These are phyloP conservation scores for Trametes gibbosa DNA, from an alignment of 768 basidiomycete genomes.

Conservation along the genomic window DNA sequence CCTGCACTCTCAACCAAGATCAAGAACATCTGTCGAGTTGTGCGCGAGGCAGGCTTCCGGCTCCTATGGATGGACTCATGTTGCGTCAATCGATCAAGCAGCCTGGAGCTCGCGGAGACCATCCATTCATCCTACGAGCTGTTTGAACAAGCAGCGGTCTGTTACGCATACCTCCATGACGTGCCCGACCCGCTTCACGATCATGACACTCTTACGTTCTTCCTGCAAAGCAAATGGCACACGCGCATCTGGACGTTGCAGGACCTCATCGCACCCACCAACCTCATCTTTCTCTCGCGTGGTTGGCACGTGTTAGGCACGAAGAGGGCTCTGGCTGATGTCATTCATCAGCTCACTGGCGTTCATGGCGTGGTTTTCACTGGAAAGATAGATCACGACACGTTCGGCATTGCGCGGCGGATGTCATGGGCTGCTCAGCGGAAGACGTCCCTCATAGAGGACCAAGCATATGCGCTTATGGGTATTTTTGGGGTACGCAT, in stretches of 20 bases:
- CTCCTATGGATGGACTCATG: neutral
- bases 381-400: neutral
- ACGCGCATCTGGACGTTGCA: neutral
- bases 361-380: no score
- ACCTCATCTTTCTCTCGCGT: neutral
- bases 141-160: neutral
- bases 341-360: neutral
- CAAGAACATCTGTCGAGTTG: no score
- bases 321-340: neutral
- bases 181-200: neutral
- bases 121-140: neutral
- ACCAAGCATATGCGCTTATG: neutral
- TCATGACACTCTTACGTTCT: neutral
- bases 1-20: no score
- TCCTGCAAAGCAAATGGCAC: neutral
- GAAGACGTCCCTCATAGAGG: neutral
- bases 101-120: neutral
- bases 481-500: neutral
- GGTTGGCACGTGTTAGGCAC: neutral
- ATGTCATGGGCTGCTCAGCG: neutral
- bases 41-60: no score
- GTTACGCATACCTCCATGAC: neutral
- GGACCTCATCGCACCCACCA: neutral
- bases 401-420: neutral
- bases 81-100: neutral